Percentiles rank a stretch among this genome's conserved stretches.
phyloP scores from a whole-genome alignment of 2,329 filamentous ascomycete genomes.

The Endoconidiophora polonica region DNA sequence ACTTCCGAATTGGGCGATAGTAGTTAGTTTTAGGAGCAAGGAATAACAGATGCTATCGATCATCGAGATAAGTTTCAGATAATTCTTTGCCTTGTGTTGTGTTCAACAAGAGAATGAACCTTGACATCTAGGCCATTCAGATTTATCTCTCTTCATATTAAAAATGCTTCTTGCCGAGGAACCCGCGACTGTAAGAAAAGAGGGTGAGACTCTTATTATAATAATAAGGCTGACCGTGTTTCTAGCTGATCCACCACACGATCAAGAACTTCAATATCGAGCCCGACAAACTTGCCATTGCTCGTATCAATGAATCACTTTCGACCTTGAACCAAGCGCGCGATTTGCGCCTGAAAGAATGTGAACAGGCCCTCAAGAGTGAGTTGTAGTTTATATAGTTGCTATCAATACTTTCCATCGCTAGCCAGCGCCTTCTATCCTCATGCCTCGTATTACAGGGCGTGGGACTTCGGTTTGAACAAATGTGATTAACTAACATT shows the following conservation, averaged over 20 bases:
- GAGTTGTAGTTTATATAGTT: conserved; percentile 9
- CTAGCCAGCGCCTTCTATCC: neutral
- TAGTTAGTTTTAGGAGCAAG: neutral
- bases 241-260: conserved; percentile 75
- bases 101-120: neutral
- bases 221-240: neutral
- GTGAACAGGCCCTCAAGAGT: conserved; percentile 49
- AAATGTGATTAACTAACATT: neutral
- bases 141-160: conserved; percentile 12
- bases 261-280: conserved; percentile 89
- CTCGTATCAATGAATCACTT: conserved; percentile 71
- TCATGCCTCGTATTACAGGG: neutral
- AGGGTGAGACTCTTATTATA: neutral
- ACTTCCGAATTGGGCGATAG: conserved; percentile 4
- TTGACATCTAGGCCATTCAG: no score
- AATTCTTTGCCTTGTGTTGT: neutral
- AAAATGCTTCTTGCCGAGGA: conserved; percentile 92
- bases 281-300: conserved; percentile 69
- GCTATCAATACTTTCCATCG: no score
- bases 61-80: neutral
- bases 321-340: conserved; percentile 72
- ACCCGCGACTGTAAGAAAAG: conserved; percentile 55
- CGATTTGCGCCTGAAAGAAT: conserved; percentile 56
- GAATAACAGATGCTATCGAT: neutral
- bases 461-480: no score